Evolutionary conservation across 2,329 filamentous ascomycete species (phyloP).

Genomic region (Hysterium pulicare): DNA sequence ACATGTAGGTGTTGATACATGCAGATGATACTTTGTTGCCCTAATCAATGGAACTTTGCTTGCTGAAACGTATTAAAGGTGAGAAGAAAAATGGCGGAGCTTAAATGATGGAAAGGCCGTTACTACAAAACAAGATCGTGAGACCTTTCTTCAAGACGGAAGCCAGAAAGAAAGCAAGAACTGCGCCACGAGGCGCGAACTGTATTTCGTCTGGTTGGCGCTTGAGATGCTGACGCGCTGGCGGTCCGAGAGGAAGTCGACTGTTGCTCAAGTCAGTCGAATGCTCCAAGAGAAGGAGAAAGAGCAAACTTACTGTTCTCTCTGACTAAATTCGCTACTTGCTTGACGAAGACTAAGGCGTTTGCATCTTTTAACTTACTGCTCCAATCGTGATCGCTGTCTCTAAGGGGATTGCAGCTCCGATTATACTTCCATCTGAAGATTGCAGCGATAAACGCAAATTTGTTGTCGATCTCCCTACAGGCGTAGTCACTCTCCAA

Average conservation of each 20-base stretch:
- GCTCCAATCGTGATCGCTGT: constrained; percentile 37
- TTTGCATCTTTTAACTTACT: constrained; percentile 35
- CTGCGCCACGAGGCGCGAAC: constrained; percentile 41
- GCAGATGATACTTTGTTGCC: no score
- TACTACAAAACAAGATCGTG: no score
- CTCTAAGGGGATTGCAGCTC: constrained; percentile 38
- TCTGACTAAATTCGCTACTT: constrained; percentile 37
- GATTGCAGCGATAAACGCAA: constrained; percentile 43
- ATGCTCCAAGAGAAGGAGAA: neutral
- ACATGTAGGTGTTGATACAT: no score
- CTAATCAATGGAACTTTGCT: no score
- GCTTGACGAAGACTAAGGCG: constrained; percentile 34
- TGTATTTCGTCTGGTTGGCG: constrained; percentile 40
- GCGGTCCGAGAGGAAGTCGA: constrained; percentile 37
- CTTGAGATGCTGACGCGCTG: constrained; percentile 36
- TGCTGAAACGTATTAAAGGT: no score
- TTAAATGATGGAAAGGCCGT: no score
- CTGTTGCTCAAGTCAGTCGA: constrained; percentile 22
- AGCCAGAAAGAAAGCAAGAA: constrained; percentile 41
- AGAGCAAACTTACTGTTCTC: constrained; percentile 39
- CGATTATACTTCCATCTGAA: constrained; percentile 49
- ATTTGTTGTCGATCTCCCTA: constrained; percentile 43
- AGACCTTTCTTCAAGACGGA: constrained; percentile 12
- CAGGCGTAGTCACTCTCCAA: constrained; percentile 39
- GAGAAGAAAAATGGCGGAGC: no score